phyloP scores from a whole-genome alignment of 1,284 basidiomycete genomes.

The Gymnopus androsaceus region DNA sequence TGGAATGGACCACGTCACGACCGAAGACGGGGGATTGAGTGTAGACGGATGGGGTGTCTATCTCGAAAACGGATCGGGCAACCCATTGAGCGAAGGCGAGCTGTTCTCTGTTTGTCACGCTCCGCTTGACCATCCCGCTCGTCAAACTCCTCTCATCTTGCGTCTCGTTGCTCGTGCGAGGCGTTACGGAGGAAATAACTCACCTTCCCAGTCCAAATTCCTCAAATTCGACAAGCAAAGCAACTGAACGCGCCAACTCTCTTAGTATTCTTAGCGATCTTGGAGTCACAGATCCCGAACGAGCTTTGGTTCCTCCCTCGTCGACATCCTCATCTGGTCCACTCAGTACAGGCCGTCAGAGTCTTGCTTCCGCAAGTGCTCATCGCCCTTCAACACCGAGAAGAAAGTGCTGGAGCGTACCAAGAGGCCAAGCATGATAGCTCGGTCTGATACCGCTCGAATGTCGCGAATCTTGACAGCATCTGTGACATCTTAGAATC shows the following conservation, averaged over 20 bases:
- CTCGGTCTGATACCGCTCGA: constrained; percentile 33
- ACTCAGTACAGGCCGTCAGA: constrained; percentile 26
- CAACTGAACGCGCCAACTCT: constrained; percentile 89
- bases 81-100: constrained; percentile 81
- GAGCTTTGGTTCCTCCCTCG: constrained; percentile 56
- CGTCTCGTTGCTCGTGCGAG: constrained; percentile 50
- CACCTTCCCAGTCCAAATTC: constrained; percentile 34
- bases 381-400: constrained; percentile 75
- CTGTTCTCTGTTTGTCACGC: constrained; percentile 86
- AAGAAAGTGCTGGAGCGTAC: constrained; percentile 87
- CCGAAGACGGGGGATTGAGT: constrained; percentile 66
- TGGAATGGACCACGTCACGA: constrained; percentile 51
- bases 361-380: constrained; percentile 32
- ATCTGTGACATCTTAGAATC: constrained; percentile 43
- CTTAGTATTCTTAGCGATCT: constrained; percentile 93
- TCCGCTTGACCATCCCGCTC: constrained; percentile 76
- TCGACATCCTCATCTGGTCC: constrained; percentile 35
- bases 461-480: constrained; percentile 26
- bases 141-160: constrained; percentile 83
- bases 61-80: constrained; percentile 64
- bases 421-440: constrained; percentile 83
- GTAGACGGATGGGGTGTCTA: constrained; percentile 91
- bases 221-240: constrained; percentile 49
- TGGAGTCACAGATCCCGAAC: constrained; percentile 76
- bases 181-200: constrained; percentile 36